Percentiles rank a stretch among this genome's conserved stretches.
Evolutionary conservation across 1,284 basidiomycete species (phyloP).

Genomic region (Lentinula novae-zelandiae): DNA sequence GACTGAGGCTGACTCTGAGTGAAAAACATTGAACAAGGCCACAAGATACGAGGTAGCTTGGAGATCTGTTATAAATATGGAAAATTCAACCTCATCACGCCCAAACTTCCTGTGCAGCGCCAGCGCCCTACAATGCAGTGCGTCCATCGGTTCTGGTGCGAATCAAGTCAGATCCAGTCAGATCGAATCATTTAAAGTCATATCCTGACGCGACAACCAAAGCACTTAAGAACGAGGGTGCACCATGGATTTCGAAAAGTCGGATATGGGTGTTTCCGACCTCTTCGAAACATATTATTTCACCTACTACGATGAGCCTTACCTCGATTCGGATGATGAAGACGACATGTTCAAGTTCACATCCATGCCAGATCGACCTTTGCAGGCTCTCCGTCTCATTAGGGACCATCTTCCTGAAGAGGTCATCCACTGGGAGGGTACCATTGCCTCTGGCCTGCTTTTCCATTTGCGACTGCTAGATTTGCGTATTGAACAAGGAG

Average conservation of each 20-base stretch:
- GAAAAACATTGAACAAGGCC: too few species aligned
- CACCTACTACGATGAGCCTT: background rate
- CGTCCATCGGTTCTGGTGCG: too few species aligned
- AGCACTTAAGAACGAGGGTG: background rate
- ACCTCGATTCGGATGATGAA: background rate
- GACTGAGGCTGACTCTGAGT: too few species aligned
- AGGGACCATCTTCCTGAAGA: constrained; percentile 4
- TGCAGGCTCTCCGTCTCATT: constrained; percentile 2
- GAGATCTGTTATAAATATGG: too few species aligned
- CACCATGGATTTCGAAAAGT: background rate
- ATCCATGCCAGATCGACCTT: background rate
- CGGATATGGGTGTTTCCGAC: background rate
- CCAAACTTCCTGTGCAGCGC: too few species aligned
- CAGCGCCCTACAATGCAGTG: too few species aligned
- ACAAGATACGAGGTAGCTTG: too few species aligned
- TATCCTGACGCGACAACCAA: background rate
- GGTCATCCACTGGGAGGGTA: background rate
- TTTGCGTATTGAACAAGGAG: constrained; percentile 6
- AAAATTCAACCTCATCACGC: too few species aligned
- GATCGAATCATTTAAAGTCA: background rate
- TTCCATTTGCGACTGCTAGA: constrained; percentile 1
- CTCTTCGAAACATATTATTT: background rate
- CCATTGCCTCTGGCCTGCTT: background rate
- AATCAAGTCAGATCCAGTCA: too few species aligned
- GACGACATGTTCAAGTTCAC: background rate